These are phyloP conservation scores for Candida ovalis DNA, from an alignment of 805 yeast species.

Conservation along the genomic window DNA sequence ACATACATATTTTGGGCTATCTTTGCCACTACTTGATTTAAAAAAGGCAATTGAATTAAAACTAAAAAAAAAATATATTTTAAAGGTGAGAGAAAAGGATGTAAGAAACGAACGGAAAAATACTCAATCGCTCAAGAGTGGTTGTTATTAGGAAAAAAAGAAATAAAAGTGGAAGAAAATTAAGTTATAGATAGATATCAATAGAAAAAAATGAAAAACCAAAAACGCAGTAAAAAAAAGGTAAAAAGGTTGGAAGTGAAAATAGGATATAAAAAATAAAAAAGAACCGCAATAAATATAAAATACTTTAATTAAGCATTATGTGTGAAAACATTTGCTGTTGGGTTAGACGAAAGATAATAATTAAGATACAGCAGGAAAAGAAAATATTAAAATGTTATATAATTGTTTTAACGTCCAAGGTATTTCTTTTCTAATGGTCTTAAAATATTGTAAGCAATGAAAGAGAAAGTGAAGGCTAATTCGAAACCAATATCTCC, in stretches of 20 bases:
- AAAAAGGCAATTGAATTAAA: background rate
- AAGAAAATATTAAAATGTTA: too few relatives aligned
- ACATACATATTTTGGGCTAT: too few relatives aligned
- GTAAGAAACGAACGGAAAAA: too few relatives aligned
- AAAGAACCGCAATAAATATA: too few relatives aligned
- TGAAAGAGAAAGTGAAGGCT: slow-evolving; percentile 60
- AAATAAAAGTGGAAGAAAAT: background rate
- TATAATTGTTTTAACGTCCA: slow-evolving; percentile 36
- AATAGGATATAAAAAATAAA: too few relatives aligned
- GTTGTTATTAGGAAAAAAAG: background rate
- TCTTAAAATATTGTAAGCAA: slow-evolving; percentile 56
- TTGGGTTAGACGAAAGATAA: too few relatives aligned
- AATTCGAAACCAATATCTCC: slow-evolving; percentile 89
- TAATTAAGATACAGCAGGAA: background rate
- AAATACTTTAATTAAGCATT: too few relatives aligned
- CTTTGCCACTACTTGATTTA: too few relatives aligned
- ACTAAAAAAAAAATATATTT: background rate
- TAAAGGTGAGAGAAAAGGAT: background rate
- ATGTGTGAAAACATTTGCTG: too few relatives aligned
- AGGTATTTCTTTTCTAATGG: slow-evolving; percentile 63
- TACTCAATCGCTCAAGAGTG: background rate
- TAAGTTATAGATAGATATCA: background rate
- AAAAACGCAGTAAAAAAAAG: too few relatives aligned
- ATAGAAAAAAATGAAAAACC: background rate
- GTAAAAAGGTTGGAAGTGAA: too few relatives aligned